Evolutionary conservation across 495 filamentous ascomycete species (phyloP).

Genomic region (Apiosordaria backusii): DNA sequence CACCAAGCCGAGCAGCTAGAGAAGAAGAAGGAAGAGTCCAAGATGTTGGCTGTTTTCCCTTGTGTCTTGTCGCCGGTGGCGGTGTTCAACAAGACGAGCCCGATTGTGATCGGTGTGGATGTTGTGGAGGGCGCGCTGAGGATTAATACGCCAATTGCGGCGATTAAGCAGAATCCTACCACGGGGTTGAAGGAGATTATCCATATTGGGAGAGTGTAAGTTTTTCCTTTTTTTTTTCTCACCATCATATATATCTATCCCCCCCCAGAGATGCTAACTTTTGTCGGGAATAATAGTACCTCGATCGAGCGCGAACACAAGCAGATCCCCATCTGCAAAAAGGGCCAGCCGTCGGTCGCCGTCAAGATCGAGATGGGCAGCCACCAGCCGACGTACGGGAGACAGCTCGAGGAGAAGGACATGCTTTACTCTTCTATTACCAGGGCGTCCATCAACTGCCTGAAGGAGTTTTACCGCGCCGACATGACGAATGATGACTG

Average conservation of each 20-base stretch:
- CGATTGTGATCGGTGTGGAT: slow-evolving; percentile 95
- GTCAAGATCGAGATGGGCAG: slow-evolving; percentile 93
- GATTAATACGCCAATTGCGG: slow-evolving; percentile 83
- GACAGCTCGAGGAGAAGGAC: slow-evolving; percentile 94
- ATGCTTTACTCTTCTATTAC: slow-evolving; percentile 82
- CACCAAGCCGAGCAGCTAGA: slow-evolving; percentile 84
- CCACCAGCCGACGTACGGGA: slow-evolving; percentile 92
- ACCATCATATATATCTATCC: not conserved
- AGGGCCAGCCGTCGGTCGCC: slow-evolving; percentile 92
- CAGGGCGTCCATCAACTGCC: slow-evolving; percentile 80
- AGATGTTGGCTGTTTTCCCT: slow-evolving; percentile 93
- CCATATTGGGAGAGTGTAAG: slow-evolving; percentile 90
- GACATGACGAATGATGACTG: slow-evolving; percentile 95
- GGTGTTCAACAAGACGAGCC: slow-evolving; percentile 97
- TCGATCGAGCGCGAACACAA: slow-evolving; percentile 98
- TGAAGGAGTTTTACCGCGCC: slow-evolving; percentile 92
- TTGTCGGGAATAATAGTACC: slow-evolving; percentile 54
- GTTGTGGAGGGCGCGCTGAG: slow-evolving; percentile 83
- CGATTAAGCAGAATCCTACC: slow-evolving; percentile 72
- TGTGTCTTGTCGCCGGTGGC: slow-evolving; percentile 85
- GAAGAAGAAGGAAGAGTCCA: slow-evolving; percentile 92
- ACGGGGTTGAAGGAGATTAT: slow-evolving; percentile 81
- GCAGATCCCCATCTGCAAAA: slow-evolving; percentile 83
- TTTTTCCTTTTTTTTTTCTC: slow-evolving; percentile 24
- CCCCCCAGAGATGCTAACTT: slow-evolving; percentile 6